phyloP scores from a whole-genome alignment of 2,329 filamentous ascomycete genomes.

The Lachnum nothofagi region DNA sequence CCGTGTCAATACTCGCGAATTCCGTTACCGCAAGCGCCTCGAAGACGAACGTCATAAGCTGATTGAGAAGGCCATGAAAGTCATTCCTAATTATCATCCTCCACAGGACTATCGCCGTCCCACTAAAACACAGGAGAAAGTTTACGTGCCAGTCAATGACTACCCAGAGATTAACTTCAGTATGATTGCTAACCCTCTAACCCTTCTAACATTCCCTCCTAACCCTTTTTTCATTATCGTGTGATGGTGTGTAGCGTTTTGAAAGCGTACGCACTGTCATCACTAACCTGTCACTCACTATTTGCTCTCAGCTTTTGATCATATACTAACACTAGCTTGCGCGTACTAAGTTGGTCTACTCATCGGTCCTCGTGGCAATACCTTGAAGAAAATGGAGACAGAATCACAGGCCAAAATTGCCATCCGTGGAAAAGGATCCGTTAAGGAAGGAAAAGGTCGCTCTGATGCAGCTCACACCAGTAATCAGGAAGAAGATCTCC shows the following conservation, averaged over 20 bases:
- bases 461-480: slow-evolving; percentile 98
- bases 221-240: slow-evolving; percentile 39
- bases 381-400: slow-evolving; percentile 98
- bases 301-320: slow-evolving; percentile 35
- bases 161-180: slow-evolving; percentile 99
- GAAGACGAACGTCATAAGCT: slow-evolving; percentile 99
- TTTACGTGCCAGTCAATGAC: slow-evolving; percentile 99
- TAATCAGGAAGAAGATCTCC: slow-evolving; percentile 99
- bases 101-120: slow-evolving; percentile 97
- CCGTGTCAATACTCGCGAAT: slow-evolving; percentile 98
- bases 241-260: slow-evolving; percentile 34
- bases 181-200: slow-evolving; percentile 99
- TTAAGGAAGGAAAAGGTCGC: slow-evolving; percentile 98
- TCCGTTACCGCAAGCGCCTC: slow-evolving; percentile 93
- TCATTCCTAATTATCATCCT: slow-evolving; percentile 98
- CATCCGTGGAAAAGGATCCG: slow-evolving; percentile 97
- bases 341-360: slow-evolving; percentile 93
- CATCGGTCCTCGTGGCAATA: slow-evolving; percentile 99
- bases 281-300: slow-evolving; percentile 35
- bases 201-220: slow-evolving; percentile 56
- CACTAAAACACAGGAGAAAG: slow-evolving; percentile 99
- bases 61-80: slow-evolving; percentile 98
- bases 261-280: slow-evolving; percentile 31
- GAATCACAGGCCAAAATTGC: slow-evolving; percentile 98
- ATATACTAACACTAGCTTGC: slow-evolving; percentile 87